Evolutionary conservation across 2,329 filamentous ascomycete species (phyloP).

Genomic region (Aspergillus phoenicis): DNA sequence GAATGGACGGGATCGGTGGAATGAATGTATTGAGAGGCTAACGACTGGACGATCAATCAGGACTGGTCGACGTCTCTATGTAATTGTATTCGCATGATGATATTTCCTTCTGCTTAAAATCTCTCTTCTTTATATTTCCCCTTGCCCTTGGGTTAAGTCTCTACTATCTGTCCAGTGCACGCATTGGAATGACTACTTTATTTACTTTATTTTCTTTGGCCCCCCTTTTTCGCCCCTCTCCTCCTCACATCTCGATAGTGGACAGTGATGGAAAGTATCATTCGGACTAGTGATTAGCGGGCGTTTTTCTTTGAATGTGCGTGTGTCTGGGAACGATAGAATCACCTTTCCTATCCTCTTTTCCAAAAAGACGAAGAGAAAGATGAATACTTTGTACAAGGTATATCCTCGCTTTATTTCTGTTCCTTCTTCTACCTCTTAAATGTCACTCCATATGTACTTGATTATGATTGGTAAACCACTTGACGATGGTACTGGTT

Average conservation of each 20-base stretch:
- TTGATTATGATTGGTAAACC: too few species aligned
- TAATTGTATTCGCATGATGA: background rate
- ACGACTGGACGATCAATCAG: background rate
- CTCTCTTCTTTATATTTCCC: too few species aligned
- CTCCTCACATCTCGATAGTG: background rate
- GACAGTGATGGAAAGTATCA: background rate
- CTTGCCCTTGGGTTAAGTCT: too few species aligned
- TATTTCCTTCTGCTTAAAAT: background rate
- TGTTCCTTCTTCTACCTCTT: background rate
- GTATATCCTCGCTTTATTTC: too few species aligned
- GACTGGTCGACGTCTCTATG: background rate
- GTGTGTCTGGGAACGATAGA: slow-evolving; percentile 5
- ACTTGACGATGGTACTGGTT: too few species aligned
- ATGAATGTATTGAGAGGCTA: background rate
- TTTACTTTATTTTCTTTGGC: background rate
- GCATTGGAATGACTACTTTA: background rate
- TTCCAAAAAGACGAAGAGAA: background rate
- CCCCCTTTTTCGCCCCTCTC: background rate
- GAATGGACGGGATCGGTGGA: background rate
- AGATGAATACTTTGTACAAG: background rate
- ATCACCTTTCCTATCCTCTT: background rate
- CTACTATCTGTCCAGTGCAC: too few species aligned
- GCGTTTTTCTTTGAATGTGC: background rate
- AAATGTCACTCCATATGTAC: too few species aligned
- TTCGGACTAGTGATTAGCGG: slow-evolving; percentile 12